Evolutionary conservation across 2,329 filamentous ascomycete genomes (phyloP), one percentile per base, ranked within the genome.

Genomic region (Chaetomiaceae sp.): DNA sequence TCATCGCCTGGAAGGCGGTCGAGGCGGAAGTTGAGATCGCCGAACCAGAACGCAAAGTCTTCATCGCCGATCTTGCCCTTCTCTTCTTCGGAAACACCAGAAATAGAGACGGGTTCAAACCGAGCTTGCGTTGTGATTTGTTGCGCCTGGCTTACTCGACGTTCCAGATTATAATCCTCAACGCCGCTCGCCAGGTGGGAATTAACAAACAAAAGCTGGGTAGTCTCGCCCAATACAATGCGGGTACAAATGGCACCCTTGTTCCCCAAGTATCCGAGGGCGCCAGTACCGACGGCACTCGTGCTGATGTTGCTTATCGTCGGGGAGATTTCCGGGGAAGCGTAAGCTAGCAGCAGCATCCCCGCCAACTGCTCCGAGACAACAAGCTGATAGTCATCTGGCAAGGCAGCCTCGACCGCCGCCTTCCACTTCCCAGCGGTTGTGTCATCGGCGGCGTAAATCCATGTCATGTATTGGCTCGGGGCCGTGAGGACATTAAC

Each of bases 21-120:
- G 0, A 99, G 77, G 29, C 94, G 83, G 66, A 96, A 99, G 67
- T 99, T 99, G 37, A 99, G 76, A 68, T 99, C 94, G 6, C 94
- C 94, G 64, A 96, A 89, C 90, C 92, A 97, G 65, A 99, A 96
- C 0, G 85, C 84, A 71, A 96, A 90, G 65, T 99, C 94, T 60
- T 95, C 92, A 34, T 95, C 88, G 1, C 89, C 91, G 58, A 99
- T 85, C 32, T 75, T 80, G 47, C 87, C 83, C 0, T 77, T 73
- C 20, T 85, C 81, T n/a, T 85, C 82, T 33, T 84, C 76, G 1
- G 80, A 73, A 5, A 86, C 81, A 8, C 87, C 84, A 0, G 79
- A 74, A 53, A 86, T 79, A 34, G 75, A 75, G 6, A 95, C 79
- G 0, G 90, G 84, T 6, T 87, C 82, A 63, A 97, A 97, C 57